These are phyloP conservation scores for Penicillium sclerotiorum DNA, from an alignment of 2,329 filamentous ascomycete species.

Conservation along the genomic window DNA sequence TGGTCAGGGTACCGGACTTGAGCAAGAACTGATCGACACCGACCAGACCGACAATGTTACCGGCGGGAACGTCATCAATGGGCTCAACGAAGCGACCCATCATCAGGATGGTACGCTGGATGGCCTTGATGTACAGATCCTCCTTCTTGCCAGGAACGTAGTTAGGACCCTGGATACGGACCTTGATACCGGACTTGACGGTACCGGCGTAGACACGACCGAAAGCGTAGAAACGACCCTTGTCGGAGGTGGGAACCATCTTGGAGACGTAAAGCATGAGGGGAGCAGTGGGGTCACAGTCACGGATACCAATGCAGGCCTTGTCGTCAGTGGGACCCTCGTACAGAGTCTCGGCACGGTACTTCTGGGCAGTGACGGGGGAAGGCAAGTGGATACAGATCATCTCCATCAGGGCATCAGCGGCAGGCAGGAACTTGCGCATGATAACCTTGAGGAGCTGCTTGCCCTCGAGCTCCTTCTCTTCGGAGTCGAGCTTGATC, in stretches of 20 bases:
- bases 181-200: constrained; percentile 96
- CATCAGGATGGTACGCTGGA: constrained; percentile 99
- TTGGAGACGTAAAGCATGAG: constrained; percentile 99
- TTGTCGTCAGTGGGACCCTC: constrained; percentile 95
- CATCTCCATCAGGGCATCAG: constrained; percentile 98
- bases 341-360: constrained; percentile 98
- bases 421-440: constrained; percentile 97
- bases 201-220: constrained; percentile 99
- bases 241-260: constrained; percentile 99
- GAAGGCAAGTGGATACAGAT: constrained; percentile 99
- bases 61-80: constrained; percentile 97
- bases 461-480: constrained; percentile 96
- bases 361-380: constrained; percentile 91
- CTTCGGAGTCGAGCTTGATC: constrained; percentile 84
- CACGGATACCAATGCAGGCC: constrained; percentile 92
- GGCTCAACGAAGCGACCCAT: constrained; percentile 99
- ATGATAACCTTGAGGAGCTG: constrained; percentile 96
- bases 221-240: constrained; percentile 99
- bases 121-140: constrained; percentile 98
- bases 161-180: constrained; percentile 99
- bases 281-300: constrained; percentile 96
- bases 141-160: constrained; percentile 98
- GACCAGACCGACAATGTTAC: constrained; percentile 99
- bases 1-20: constrained; percentile 99
- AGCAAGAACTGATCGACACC: constrained; percentile 99